These are phyloP conservation scores for Talaromyces adpressus DNA, from an alignment of 495 filamentous ascomycete genomes.

Conservation along the genomic window DNA sequence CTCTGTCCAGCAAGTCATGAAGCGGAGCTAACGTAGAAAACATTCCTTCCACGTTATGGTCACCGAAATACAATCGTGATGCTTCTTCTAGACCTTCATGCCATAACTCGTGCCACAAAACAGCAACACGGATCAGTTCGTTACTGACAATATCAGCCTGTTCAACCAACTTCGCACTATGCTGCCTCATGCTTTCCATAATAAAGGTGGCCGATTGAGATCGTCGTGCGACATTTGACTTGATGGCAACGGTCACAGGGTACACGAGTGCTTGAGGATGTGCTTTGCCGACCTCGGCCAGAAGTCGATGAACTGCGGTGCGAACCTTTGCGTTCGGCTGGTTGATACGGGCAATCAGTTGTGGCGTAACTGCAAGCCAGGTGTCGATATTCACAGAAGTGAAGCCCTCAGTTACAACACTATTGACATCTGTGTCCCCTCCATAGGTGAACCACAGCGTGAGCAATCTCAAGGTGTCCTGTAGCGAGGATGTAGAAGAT, in stretches of 20 bases:
- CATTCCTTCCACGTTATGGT: slow-evolving; percentile 96
- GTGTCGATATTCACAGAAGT: slow-evolving; percentile 89
- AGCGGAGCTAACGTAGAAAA: slow-evolving; percentile 83
- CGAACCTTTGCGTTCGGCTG: slow-evolving; percentile 83
- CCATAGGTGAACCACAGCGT: slow-evolving; percentile 97
- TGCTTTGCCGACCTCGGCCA: slow-evolving; percentile 84
- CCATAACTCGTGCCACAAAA: slow-evolving; percentile 98
- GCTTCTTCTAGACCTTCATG: slow-evolving; percentile 98
- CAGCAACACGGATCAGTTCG: slow-evolving; percentile 92
- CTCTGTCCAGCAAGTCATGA: slow-evolving; percentile 82
- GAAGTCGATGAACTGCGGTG: slow-evolving; percentile 79
- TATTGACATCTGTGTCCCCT: slow-evolving; percentile 78
- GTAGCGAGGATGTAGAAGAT: slow-evolving; percentile 83
- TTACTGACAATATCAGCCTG: slow-evolving; percentile 91
- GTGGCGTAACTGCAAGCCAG: slow-evolving; percentile 96
- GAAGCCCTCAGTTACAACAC: slow-evolving; percentile 81
- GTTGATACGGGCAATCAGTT: slow-evolving; percentile 95
- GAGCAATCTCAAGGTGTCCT: slow-evolving; percentile 87
- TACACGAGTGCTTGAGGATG: slow-evolving; percentile 99
- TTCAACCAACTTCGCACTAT: slow-evolving; percentile 88
- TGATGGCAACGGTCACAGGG: slow-evolving; percentile 97
- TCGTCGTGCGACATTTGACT: slow-evolving; percentile 73
- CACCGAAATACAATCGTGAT: slow-evolving; percentile 85
- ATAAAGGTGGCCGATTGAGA: slow-evolving; percentile 81
- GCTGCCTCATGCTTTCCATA: slow-evolving; percentile 96